Conservation (phyloP, 192 early-diverging fungal species). For the Rhizoclosmatium globosum region DNA sequence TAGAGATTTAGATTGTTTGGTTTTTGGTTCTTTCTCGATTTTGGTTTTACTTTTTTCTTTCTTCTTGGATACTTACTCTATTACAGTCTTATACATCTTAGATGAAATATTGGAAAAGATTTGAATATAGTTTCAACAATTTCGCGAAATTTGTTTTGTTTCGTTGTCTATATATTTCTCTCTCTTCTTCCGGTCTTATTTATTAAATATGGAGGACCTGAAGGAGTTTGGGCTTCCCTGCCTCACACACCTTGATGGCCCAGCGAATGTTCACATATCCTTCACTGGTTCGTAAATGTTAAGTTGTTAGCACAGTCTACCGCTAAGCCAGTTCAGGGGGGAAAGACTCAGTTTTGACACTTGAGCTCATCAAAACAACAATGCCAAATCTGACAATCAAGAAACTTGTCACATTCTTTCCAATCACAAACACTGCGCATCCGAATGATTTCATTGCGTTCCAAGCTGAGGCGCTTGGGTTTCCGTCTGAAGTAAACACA, state of each 20-base stretch:
- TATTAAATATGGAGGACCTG: neutral
- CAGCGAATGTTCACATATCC: neutral
- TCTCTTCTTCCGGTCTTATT: neutral
- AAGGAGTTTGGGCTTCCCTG: neutral
- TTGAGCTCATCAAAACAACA: neutral
- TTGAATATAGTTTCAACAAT: too few relatives aligned
- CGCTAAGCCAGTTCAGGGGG: neutral
- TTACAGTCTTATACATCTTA: too few relatives aligned
- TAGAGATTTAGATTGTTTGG: too few relatives aligned
- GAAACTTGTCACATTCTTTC: conserved; percentile 17
- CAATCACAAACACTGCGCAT: conserved; percentile 11
- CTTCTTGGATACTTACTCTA: too few relatives aligned
- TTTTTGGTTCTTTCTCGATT: too few relatives aligned
- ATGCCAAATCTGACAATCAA: conserved; percentile 2
- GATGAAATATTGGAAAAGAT: too few relatives aligned
- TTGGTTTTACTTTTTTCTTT: too few relatives aligned
- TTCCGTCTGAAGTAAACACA: neutral
- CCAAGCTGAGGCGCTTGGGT: conserved; percentile 16
- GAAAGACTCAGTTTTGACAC: conserved; percentile 22
- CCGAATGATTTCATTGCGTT: conserved; percentile 17
- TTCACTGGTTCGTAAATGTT: neutral
- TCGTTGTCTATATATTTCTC: neutral
- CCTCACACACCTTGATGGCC: neutral
- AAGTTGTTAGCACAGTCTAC: neutral
- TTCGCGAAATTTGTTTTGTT: too few relatives aligned